Percentiles rank a stretch among this genome's conserved stretches.
These are phyloP conservation scores for Oryza meridionalis DNA, from an alignment of 176 grass and related monocot species.

Conservation along the genomic window DNA sequence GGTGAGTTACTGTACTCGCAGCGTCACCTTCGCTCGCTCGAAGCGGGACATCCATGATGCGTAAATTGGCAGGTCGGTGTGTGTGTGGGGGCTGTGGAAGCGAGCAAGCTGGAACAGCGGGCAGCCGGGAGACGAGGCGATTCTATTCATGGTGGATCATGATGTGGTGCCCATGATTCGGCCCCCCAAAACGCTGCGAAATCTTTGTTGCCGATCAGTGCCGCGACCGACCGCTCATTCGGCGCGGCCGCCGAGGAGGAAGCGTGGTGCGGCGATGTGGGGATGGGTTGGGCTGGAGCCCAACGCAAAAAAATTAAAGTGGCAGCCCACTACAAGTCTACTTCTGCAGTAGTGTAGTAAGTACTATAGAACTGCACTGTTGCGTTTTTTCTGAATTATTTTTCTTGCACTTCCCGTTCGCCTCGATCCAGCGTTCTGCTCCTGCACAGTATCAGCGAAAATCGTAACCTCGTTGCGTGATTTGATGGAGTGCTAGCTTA, in stretches of 20 bases:
- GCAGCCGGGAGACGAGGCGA: neutral
- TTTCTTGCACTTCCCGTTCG: neutral
- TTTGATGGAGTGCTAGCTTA: neutral
- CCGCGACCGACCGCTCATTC: constrained; percentile 12
- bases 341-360: neutral
- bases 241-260: constrained; percentile 31
- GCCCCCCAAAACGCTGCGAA: constrained; percentile 42
- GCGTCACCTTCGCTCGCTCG: constrained; percentile 8
- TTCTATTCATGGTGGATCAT: neutral
- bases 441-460: neutral
- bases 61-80: neutral
- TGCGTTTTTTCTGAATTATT: neutral
- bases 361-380: neutral
- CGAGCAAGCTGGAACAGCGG: neutral
- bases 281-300: constrained; percentile 21
- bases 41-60: neutral
- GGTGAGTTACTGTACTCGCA: neutral
- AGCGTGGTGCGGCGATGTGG: constrained; percentile 19
- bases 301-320: neutral
- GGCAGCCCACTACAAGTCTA: constrained; percentile 1
- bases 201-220: constrained; percentile 32
- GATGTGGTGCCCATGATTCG: constrained; percentile 53
- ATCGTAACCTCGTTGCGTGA: neutral
- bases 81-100: neutral
- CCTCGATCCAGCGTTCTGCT: constrained; percentile 1